Percentiles rank a stretch among this genome's conserved stretches.
phyloP scores from a whole-genome alignment of 495 filamentous ascomycete genomes.

The Aeminium ludgeri region DNA sequence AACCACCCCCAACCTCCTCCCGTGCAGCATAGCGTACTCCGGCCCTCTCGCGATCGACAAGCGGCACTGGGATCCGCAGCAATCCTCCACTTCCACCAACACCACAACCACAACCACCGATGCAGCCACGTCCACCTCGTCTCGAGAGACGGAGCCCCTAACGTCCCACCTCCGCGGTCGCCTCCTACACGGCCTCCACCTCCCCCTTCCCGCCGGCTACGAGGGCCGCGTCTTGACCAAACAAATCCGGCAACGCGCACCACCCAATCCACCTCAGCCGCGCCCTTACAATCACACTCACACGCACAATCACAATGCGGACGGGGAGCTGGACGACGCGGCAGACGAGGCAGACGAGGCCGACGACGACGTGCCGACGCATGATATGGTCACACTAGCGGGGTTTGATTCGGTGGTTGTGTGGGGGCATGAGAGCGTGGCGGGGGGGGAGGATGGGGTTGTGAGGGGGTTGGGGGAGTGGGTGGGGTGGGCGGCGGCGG shows the following conservation, averaged over 20 bases:
- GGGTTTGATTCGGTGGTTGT: slow-evolving; percentile 64
- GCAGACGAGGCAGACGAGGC: slow-evolving; percentile 32
- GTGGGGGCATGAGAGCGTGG: slow-evolving; percentile 58
- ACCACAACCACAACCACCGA: neutral
- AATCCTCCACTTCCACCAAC: neutral
- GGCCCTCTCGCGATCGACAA: slow-evolving; percentile 47
- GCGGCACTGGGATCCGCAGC: slow-evolving; percentile 53
- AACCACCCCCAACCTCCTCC: slow-evolving; percentile 62
- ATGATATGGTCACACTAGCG: too few species aligned
- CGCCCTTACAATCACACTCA: neutral
- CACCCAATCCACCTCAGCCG: neutral
- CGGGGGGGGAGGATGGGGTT: slow-evolving; percentile 38
- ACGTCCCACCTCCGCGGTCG: slow-evolving; percentile 70
- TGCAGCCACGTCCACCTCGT: neutral
- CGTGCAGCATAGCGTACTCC: slow-evolving; percentile 66
- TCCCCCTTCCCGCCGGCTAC: slow-evolving; percentile 61
- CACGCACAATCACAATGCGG: neutral
- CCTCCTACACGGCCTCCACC: slow-evolving; percentile 50
- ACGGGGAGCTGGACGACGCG: slow-evolving; percentile 12
- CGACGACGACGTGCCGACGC: slow-evolving; percentile 23
- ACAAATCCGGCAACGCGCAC: slow-evolving; percentile 4
- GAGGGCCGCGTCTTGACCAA: slow-evolving; percentile 32
- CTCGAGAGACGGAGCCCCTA: too few species aligned
- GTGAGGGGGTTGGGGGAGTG: slow-evolving; percentile 61
- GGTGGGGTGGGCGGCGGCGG: slow-evolving; percentile 55